Base-by-base conservation (phyloP, 1,139 yeast genomes). In the Debaryomycetaceae sp. region DNA sequence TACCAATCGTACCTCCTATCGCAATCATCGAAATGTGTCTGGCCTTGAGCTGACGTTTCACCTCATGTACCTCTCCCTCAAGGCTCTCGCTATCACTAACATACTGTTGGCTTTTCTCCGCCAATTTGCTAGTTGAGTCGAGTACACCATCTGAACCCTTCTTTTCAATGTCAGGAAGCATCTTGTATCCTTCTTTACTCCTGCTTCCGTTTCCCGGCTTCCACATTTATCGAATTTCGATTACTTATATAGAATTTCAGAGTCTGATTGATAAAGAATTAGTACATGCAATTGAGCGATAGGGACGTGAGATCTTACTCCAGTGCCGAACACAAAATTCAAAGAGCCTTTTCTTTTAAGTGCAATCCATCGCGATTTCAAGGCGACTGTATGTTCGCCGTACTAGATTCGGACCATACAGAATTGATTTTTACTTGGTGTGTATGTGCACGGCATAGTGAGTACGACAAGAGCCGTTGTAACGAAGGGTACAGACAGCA, bases 1-100 rank as follows among this genome's bases (percentile, higher is more conserved):
- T 79, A 51, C 87, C 87, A 47, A 81, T 83, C 35, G 88, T 68
- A 41, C 77, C 78, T 36, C 77, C 78, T 41, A 68, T 56, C 36
- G 92, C 89, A 54, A 87, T 81, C 54, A 87, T 75, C 51, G 87
- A 87, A 38, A 87, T 81, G 56, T 81, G 87, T 55, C 87, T 70
- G 38, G 79, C 75, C 46, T 72, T 67, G 40, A 79, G 59, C 35
- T 61, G 63, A 50, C 84, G 63, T 37, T 67, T 50, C 30, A 63
- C 63, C 45, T 58, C 62, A 31, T 8, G 35, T 7, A n/a, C 14
- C 14, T 31, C 26, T 6, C 29, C 38, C 17, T 30, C 31, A 5
- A 18, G 5, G 3, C 26, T 28, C 28, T 46, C 51, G 7, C 41
- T 37, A 28, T 46, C 51, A 6, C 42, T 38, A 26, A 46, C 42